phyloP scores from a whole-genome alignment of 1,139 yeast species.

The Blastobotrys proliferans region DNA sequence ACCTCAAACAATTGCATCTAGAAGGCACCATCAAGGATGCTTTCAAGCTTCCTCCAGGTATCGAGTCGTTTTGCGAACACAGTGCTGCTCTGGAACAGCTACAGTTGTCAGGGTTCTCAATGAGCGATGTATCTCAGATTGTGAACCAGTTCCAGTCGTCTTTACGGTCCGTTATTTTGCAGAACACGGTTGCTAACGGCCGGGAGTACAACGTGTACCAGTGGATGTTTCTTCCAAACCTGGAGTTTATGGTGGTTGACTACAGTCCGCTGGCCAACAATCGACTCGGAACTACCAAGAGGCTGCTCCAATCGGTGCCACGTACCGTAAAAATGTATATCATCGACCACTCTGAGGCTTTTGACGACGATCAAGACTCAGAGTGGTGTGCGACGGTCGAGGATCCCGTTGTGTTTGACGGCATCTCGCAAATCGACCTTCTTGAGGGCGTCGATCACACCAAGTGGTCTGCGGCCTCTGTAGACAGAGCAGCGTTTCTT shows the following conservation, averaged over 20 bases:
- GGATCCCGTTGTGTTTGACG: slow-evolving; percentile 4
- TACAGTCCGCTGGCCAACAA: slow-evolving; percentile 10
- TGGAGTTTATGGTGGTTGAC: slow-evolving; percentile 14
- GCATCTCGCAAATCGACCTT: slow-evolving; percentile 9
- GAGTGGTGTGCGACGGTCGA: slow-evolving; percentile 9
- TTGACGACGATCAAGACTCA: slow-evolving; percentile 12
- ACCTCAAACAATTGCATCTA: slow-evolving; percentile 11
- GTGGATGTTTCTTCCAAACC: slow-evolving; percentile 12
- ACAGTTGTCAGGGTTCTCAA: slow-evolving; percentile 11
- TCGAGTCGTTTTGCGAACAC: slow-evolving; percentile 9
- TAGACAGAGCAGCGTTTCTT: slow-evolving; percentile 4
- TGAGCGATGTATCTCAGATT: slow-evolving; percentile 14
- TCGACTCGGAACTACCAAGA: slow-evolving; percentile 5
- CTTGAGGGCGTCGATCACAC: slow-evolving; percentile 10
- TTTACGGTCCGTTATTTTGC: slow-evolving; percentile 9
- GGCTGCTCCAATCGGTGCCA: slow-evolving; percentile 10
- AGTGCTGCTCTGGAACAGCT: slow-evolving; percentile 10
- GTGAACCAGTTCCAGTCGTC: slow-evolving; percentile 10
- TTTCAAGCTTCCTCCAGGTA: slow-evolving; percentile 11
- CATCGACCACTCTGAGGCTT: slow-evolving; percentile 13
- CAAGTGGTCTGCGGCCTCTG: slow-evolving; percentile 5
- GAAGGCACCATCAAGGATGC: slow-evolving; percentile 13
- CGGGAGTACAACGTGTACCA: slow-evolving; percentile 13
- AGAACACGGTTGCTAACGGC: slow-evolving; percentile 10
- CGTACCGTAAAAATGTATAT: slow-evolving; percentile 12